Evolutionary conservation across 257 asterid species (phyloP).

Genomic region (Phtheirospermum japonicum): DNA sequence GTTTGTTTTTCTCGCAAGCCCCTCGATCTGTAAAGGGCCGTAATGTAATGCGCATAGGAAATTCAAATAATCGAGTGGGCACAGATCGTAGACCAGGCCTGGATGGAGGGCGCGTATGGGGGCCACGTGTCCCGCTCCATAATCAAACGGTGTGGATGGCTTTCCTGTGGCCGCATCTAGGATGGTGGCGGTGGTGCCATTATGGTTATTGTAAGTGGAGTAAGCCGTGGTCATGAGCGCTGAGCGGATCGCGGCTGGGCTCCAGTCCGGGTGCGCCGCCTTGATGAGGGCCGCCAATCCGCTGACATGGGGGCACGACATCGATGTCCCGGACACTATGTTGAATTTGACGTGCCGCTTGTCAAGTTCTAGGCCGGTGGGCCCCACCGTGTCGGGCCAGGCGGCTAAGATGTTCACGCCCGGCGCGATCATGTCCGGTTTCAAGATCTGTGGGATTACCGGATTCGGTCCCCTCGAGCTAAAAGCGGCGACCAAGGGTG

Average conservation of each 20-base stretch:
- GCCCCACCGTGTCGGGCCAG: slow-evolving; percentile 35
- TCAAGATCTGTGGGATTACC: background rate
- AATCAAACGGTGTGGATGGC: slow-evolving; percentile 74
- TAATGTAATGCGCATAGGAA: slow-evolving; percentile 79
- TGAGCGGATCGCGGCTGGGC: background rate
- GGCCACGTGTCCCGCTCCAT: slow-evolving; percentile 89
- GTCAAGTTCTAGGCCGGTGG: slow-evolving; percentile 61
- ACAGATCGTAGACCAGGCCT: slow-evolving; percentile 72
- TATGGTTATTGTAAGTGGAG: slow-evolving; percentile 19
- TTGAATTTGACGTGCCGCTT: slow-evolving; percentile 51
- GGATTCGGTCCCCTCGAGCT: background rate
- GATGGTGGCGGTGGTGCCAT: slow-evolving; percentile 2
- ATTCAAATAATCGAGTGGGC: slow-evolving; percentile 45
- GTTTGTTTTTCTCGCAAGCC: slow-evolving; percentile 45
- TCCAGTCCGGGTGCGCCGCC: background rate
- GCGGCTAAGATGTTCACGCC: background rate
- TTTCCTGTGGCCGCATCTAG: slow-evolving; percentile 69
- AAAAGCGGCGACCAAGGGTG: background rate
- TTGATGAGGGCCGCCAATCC: slow-evolving; percentile 1
- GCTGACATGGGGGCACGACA: slow-evolving; percentile 3
- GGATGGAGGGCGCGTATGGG: slow-evolving; percentile 81
- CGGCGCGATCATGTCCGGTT: background rate
- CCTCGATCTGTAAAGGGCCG: slow-evolving; percentile 45
- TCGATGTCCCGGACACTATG: slow-evolving; percentile 46
- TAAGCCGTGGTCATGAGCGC: slow-evolving; percentile 46